These are phyloP conservation scores for Erodium texanum DNA, from an alignment of 441 rosid species.

Conservation along the genomic window DNA sequence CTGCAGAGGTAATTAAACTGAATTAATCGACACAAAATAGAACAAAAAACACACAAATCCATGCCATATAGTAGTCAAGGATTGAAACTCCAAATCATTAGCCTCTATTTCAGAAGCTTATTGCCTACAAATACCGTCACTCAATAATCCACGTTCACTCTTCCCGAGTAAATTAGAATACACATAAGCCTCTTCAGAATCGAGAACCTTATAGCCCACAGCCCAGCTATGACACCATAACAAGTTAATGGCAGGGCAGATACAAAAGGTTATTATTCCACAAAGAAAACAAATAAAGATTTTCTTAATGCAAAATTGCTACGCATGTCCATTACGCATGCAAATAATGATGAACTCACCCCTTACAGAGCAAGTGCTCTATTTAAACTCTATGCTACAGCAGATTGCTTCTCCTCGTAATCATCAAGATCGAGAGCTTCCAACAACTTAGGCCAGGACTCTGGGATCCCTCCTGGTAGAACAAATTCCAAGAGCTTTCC, in stretches of 20 bases:
- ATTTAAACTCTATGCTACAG: slow-evolving; percentile 33
- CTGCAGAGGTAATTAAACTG: neutral
- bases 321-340: slow-evolving; percentile 39
- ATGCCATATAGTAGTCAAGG: too few relatives aligned
- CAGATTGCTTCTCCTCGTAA: slow-evolving; percentile 47
- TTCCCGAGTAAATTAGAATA: neutral
- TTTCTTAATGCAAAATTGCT: slow-evolving; percentile 41
- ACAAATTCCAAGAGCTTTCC: slow-evolving; percentile 57
- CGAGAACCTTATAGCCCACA: neutral
- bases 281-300: too few relatives aligned
- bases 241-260: neutral
- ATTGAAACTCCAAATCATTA: too few relatives aligned
- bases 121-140: neutral
- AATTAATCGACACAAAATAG: too few relatives aligned
- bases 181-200: too few relatives aligned
- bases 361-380: slow-evolving; percentile 21
- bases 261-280: neutral
- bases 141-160: neutral
- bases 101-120: neutral
- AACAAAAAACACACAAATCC: neutral
- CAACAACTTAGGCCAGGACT: slow-evolving; percentile 70
- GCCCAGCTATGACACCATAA: neutral
- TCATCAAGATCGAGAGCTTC: slow-evolving; percentile 60
- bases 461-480: slow-evolving; percentile 59
- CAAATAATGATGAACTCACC: slow-evolving; percentile 40